These are phyloP conservation scores for Ophiostoma tasmaniense DNA, from an alignment of 2,329 filamentous ascomycete genomes.

Conservation along the genomic window DNA sequence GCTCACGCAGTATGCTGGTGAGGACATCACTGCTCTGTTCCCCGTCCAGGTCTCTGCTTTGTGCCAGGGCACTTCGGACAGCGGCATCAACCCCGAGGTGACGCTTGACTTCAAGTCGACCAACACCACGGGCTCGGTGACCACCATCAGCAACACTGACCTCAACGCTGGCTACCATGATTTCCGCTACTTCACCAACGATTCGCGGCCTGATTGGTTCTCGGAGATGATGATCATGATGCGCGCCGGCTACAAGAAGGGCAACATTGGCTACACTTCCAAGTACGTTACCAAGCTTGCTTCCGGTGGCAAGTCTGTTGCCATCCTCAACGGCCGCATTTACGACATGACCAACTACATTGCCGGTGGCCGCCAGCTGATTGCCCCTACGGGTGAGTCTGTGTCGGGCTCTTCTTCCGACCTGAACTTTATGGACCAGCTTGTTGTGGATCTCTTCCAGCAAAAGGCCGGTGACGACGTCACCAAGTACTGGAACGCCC, in stretches of 20 bases:
- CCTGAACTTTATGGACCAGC: slow-evolving; percentile 70
- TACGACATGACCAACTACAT: slow-evolving; percentile 88
- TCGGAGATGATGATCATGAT: slow-evolving; percentile 76
- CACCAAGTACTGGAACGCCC: slow-evolving; percentile 69
- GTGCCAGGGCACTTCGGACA: slow-evolving; percentile 66
- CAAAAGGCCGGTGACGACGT: slow-evolving; percentile 69
- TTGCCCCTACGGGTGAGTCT: slow-evolving; percentile 45
- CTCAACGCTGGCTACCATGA: slow-evolving; percentile 78
- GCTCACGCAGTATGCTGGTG: slow-evolving; percentile 73
- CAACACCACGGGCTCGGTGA: slow-evolving; percentile 63
- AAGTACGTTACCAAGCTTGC: slow-evolving; percentile 67
- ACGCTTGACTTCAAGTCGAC: slow-evolving; percentile 72
- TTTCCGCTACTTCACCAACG: slow-evolving; percentile 76
- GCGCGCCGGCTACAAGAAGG: slow-evolving; percentile 72
- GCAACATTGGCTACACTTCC: slow-evolving; percentile 73
- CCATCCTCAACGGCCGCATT: slow-evolving; percentile 67
- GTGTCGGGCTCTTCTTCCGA: slow-evolving; percentile 35
- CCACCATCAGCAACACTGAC: slow-evolving; percentile 58
- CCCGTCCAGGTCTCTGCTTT: slow-evolving; percentile 90
- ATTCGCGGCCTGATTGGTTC: slow-evolving; percentile 86
- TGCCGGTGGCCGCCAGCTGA: slow-evolving; percentile 60
- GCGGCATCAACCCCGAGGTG: slow-evolving; percentile 58
- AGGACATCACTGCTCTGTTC: slow-evolving; percentile 82
- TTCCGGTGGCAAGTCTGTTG: slow-evolving; percentile 58
- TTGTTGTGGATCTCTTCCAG: slow-evolving; percentile 70